Evolutionary conservation across 2,329 filamentous ascomycete genomes (phyloP).

Genomic region (Aschersonia sp.): DNA sequence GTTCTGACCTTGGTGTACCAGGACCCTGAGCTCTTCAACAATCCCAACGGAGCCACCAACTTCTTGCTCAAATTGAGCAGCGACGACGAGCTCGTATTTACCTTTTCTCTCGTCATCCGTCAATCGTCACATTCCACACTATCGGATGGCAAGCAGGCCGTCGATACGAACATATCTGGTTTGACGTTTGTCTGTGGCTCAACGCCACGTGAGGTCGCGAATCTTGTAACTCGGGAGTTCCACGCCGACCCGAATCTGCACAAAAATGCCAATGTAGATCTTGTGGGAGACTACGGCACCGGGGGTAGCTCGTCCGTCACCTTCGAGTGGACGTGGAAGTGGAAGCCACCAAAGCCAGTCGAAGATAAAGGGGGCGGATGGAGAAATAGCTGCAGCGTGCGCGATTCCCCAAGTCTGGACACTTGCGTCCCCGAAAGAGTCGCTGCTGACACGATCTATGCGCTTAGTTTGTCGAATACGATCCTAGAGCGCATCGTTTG

Average conservation of each 20-base stretch:
- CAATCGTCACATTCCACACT: slow-evolving; percentile 31
- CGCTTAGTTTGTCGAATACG: slow-evolving; percentile 81
- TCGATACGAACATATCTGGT: slow-evolving; percentile 71
- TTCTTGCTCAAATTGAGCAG: slow-evolving; percentile 80
- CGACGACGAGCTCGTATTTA: slow-evolving; percentile 86
- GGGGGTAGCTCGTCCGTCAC: slow-evolving; percentile 69
- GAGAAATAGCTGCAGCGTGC: slow-evolving; percentile 85
- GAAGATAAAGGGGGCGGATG: slow-evolving; percentile 85
- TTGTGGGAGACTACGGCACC: slow-evolving; percentile 85
- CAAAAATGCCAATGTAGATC: slow-evolving; percentile 88
- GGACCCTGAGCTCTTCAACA: slow-evolving; percentile 57
- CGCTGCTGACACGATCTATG: slow-evolving; percentile 10
- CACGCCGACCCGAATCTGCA: slow-evolving; percentile 94
- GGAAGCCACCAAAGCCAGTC: slow-evolving; percentile 69
- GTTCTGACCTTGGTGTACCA: slow-evolving; percentile 19
- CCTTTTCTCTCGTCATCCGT: slow-evolving; percentile 75
- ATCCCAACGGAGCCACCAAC: slow-evolving; percentile 36
- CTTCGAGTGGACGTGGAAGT: slow-evolving; percentile 95
- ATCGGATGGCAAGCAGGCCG: slow-evolving; percentile 30
- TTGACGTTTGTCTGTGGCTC: slow-evolving; percentile 88
- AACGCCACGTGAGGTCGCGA: slow-evolving; percentile 76
- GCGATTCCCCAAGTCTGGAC: not conserved
- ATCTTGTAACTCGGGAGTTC: slow-evolving; percentile 86
- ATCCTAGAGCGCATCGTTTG: slow-evolving; percentile 78
- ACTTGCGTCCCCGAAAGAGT: not conserved